Base-by-base conservation (phyloP, 805 yeast genomes). In the Aciculoconidium aculeatum region DNA sequence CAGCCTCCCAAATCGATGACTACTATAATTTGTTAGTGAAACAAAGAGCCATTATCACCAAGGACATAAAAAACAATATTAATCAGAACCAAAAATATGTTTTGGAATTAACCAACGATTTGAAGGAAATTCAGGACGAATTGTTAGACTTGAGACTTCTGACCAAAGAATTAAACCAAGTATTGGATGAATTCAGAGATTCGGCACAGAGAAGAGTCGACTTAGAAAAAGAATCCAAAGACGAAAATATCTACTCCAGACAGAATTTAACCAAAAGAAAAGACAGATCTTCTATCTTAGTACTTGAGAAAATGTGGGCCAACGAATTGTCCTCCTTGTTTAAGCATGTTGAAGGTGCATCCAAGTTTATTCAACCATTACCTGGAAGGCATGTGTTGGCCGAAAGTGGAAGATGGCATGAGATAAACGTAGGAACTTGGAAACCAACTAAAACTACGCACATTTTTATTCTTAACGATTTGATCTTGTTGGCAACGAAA, bases 291-390 rank as follows among this genome's bases (percentile, higher is more conserved):
- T 77, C 87, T 31, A 75, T 86, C 29, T 44, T 80, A 30, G 73
- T 83, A 31, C 58, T 87, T 29, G 90, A 84, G 50, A 77, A 77
- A 44, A 72, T 82, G 64, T 86, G 96, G 95, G 81, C 77, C 10
- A 65, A 66, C 23, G 86, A 82, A 46, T 61, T 87, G 47, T 73
- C 71, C 31, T 68, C 74, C 6, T 57, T 87, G 29, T 86, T 80
- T 53, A 76, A 76, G 42, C 85, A 81, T 39, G 94, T 88, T 10
- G 95, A 88, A 40, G 94, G 95, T n/a, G 87, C 94, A 1, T 88
- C 83, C 43, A 82, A 82, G 45, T 74, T 70, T 36, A 65, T 87
- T 21, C 81, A 86, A 12, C 75, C 83, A 1, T 52, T 72, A 6
- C 85, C 88, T 0, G 92, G 88, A 3, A 69, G 95, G 28, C 95